Evolutionary conservation across 2,329 filamentous ascomycete genomes (phyloP).

Genomic region (Fusarium tuaranense): DNA sequence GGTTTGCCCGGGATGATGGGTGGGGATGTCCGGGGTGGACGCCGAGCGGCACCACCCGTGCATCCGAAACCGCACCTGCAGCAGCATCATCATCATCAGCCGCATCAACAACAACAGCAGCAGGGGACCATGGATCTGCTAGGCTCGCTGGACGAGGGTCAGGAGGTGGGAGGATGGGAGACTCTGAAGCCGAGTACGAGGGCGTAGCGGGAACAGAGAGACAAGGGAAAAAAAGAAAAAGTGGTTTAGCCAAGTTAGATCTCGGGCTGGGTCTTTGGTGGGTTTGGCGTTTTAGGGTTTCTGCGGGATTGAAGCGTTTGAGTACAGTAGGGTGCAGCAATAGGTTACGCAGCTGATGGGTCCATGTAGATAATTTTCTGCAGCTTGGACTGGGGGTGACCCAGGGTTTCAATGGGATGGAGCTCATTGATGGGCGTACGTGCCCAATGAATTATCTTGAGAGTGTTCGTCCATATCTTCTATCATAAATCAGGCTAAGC

Average conservation of each 20-base stretch:
- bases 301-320: constrained; percentile 12
- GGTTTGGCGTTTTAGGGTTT: constrained; percentile 24
- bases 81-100: constrained; percentile 45
- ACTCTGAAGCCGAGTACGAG: constrained; percentile 62
- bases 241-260: not conserved
- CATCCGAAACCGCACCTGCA: constrained; percentile 34
- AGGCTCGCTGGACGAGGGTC: constrained; percentile 62
- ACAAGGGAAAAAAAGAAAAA: not conserved
- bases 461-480: not conserved
- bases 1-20: constrained; percentile 36
- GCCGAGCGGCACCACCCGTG: constrained; percentile 34
- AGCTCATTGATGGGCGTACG: not conserved
- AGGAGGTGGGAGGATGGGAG: constrained; percentile 66
- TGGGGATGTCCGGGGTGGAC: constrained; percentile 30
- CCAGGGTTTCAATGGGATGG: not conserved
- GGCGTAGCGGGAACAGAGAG: constrained; percentile 10
- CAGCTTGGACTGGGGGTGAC: not conserved
- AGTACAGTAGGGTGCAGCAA: not conserved
- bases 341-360: not conserved
- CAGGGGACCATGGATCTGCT: constrained; percentile 54
- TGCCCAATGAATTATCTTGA: not conserved
- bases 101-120: constrained; percentile 25
- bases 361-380: not conserved
- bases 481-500: not conserved
- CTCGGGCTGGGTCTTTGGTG: not conserved